Conservation (phyloP, 2,329 filamentous ascomycete genomes). For the Exophiala sp. region DNA sequence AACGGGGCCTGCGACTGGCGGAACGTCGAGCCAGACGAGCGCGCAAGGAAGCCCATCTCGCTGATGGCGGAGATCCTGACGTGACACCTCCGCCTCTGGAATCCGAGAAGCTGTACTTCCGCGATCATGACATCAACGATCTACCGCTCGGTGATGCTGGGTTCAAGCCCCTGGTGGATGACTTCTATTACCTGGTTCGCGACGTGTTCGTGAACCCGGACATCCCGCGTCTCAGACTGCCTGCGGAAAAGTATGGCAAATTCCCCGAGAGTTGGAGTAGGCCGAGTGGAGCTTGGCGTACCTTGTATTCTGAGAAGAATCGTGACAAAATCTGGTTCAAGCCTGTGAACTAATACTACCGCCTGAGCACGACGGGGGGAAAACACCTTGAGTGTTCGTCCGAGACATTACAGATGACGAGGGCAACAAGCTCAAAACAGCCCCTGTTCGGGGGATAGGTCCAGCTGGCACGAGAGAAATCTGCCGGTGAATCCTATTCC, state of each 20-base stretch:
- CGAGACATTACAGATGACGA: too few relatives aligned
- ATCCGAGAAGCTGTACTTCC: conserved; percentile 16
- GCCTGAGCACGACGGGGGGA: too few relatives aligned
- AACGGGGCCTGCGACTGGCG: conserved; percentile 7
- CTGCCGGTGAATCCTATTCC: too few relatives aligned
- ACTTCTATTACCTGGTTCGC: conserved; percentile 1
- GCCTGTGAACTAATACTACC: neutral
- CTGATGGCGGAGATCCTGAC: neutral
- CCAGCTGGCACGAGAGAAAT: too few relatives aligned
- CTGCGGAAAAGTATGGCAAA: neutral
- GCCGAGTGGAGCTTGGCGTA: neutral
- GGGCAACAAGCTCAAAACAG: too few relatives aligned
- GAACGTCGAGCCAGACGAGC: conserved; percentile 2
- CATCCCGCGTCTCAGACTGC: conserved; percentile 7
- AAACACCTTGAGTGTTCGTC: too few relatives aligned
- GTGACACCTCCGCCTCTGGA: neutral
- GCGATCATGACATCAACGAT: conserved; percentile 23
- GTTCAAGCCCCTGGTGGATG: neutral
- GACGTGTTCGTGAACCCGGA: conserved; percentile 17
- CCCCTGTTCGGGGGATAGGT: too few relatives aligned
- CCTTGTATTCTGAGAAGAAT: neutral
- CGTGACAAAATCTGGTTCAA: neutral
- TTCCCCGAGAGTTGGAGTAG: neutral
- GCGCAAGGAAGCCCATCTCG: neutral
- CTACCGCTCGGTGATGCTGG: conserved; percentile 15